Evolutionary conservation across 345 rosid genomes (phyloP).

Genomic region (Toxicodendron radicans): DNA sequence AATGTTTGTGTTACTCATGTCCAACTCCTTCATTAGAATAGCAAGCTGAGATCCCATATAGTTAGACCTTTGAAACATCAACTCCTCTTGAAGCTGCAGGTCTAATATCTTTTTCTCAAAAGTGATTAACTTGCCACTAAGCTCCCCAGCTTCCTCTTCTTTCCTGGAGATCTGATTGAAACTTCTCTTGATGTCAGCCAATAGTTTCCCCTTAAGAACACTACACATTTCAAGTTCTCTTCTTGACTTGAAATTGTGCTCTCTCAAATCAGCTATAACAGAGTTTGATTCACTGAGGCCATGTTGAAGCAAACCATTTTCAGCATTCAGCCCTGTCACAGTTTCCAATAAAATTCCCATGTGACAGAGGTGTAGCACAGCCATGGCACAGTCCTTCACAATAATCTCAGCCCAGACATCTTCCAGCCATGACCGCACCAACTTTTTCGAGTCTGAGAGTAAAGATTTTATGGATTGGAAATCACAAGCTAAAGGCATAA

Average conservation of each 20-base stretch:
- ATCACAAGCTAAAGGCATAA: conserved; percentile 45
- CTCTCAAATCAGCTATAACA: conserved; percentile 65
- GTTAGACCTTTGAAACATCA: conserved; percentile 83
- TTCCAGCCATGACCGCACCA: conserved; percentile 68
- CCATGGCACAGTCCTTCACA: conserved; percentile 83
- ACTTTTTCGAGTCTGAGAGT: conserved; percentile 51
- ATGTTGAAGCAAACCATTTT: conserved; percentile 84
- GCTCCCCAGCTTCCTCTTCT: conserved; percentile 73
- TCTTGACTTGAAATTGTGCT: conserved; percentile 67
- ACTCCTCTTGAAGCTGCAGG: conserved; percentile 80
- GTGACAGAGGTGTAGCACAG: conserved; percentile 88
- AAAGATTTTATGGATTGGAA: conserved; percentile 46
- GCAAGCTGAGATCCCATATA: conserved; percentile 81
- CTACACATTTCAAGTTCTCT: conserved; percentile 81
- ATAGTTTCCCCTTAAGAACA: conserved; percentile 69
- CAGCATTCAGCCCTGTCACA: conserved; percentile 74
- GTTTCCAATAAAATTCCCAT: conserved; percentile 86
- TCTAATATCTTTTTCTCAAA: conserved; percentile 69
- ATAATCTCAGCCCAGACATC: conserved; percentile 94
- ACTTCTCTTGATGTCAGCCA: conserved; percentile 80
- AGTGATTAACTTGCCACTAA: conserved; percentile 53
- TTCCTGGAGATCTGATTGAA: conserved; percentile 73
- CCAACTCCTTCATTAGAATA: conserved; percentile 69
- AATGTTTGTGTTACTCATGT: conserved; percentile 50
- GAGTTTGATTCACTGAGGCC: conserved; percentile 71